A percentile compares a stretch with the other conserved stretches of the same genome.
Conservation (phyloP, 2,329 filamentous ascomycete species). For the Stagonosporopsis tanaceti region DNA sequence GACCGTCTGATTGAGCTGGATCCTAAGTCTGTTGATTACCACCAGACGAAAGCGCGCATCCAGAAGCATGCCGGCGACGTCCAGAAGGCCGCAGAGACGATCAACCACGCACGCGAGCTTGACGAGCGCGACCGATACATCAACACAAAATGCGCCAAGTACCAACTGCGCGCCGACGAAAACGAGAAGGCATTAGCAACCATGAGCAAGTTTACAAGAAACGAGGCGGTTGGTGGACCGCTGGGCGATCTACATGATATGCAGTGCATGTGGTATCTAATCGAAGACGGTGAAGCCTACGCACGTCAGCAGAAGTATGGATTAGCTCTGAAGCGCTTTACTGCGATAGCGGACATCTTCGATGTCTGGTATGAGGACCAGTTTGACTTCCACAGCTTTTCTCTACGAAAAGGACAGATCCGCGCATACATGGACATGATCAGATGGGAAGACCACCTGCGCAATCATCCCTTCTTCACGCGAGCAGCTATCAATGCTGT, state of each 20-base stretch:
- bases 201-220: conserved; percentile 92
- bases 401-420: conserved; percentile 94
- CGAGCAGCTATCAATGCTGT: conserved; percentile 83
- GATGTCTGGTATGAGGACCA: conserved; percentile 98
- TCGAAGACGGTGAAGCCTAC: conserved; percentile 92
- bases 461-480: conserved; percentile 92
- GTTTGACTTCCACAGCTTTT: conserved; percentile 98
- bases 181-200: conserved; percentile 86
- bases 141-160: conserved; percentile 98
- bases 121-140: conserved; percentile 95
- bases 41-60: conserved; percentile 95
- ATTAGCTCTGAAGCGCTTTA: conserved; percentile 90
- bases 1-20: conserved; percentile 83
- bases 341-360: conserved; percentile 88
- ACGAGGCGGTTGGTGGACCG: conserved; percentile 86
- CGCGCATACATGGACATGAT: conserved; percentile 96
- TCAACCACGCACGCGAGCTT: conserved; percentile 85
- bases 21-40: conserved; percentile 84
- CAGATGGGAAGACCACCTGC: conserved; percentile 89
- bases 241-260: conserved; percentile 93
- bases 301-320: conserved; percentile 81
- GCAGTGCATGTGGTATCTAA: conserved; percentile 98
- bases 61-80: conserved; percentile 88
- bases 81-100: conserved; percentile 80
- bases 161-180: conserved; percentile 91